Percentiles rank a stretch among this genome's conserved stretches.
These are phyloP conservation scores for Penicillium subrubescens DNA, from an alignment of 495 filamentous ascomycete species.

Conservation along the genomic window DNA sequence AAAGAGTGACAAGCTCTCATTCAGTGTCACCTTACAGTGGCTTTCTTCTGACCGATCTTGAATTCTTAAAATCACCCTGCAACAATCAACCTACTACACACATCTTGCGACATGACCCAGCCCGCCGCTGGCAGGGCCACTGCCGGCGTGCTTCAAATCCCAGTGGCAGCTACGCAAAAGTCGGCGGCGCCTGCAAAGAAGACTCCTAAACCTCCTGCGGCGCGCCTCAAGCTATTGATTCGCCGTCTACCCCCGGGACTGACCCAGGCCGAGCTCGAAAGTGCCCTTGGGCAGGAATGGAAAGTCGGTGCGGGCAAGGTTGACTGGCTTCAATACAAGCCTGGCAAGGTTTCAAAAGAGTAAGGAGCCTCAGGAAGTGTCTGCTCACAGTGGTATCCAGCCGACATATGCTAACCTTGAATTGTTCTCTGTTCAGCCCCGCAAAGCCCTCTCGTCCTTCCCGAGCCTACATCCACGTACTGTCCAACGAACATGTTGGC, in stretches of 20 bases:
- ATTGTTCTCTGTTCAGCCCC: slow-evolving; percentile 52
- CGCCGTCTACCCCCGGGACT: slow-evolving; percentile 84
- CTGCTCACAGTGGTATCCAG: slow-evolving; percentile 2
- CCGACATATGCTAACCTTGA: slow-evolving; percentile 15
- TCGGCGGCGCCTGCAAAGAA: slow-evolving; percentile 42
- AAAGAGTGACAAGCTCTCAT: neutral
- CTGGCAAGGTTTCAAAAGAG: slow-evolving; percentile 89
- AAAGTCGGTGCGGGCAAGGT: slow-evolving; percentile 74
- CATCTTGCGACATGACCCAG: slow-evolving; percentile 33
- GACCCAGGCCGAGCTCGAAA: slow-evolving; percentile 76
- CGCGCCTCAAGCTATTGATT: slow-evolving; percentile 81
- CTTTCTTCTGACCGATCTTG: neutral
- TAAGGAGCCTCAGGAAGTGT: slow-evolving; percentile 31
- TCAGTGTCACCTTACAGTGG: neutral
- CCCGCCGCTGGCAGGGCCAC: slow-evolving; percentile 40
- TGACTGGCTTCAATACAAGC: slow-evolving; percentile 77
- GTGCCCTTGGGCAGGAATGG: slow-evolving; percentile 80
- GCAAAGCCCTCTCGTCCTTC: slow-evolving; percentile 76
- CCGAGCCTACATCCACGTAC: slow-evolving; percentile 77
- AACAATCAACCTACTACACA: neutral
- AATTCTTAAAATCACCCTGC: neutral
- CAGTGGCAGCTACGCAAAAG: slow-evolving; percentile 60
- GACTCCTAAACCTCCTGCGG: slow-evolving; percentile 57
- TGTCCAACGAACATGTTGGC: slow-evolving; percentile 58
- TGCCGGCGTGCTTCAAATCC: slow-evolving; percentile 62